Evolutionary conservation across 192 early-diverging fungal genomes (phyloP), one percentile per base, ranked within the genome.

Genomic region (Coemansia sp.): DNA sequence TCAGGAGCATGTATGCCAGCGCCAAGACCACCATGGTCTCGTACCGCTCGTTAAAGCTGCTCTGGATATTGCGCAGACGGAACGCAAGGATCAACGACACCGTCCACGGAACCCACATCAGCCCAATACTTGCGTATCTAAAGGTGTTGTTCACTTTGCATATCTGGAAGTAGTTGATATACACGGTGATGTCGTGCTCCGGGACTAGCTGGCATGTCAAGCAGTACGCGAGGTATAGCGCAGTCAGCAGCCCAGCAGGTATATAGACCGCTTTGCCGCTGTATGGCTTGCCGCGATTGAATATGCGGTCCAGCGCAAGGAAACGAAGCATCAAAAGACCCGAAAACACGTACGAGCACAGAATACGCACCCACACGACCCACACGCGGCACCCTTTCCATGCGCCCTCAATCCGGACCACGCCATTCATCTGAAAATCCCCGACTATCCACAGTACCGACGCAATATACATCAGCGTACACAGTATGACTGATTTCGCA

Each of bases 11-110:
- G 35, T 66, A 66, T 2, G 59, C 73, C 59, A 76, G 38, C 21
- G 38, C 35, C 35, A 63, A 63, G 21, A 56, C 67, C 26, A 61
- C 48, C 41, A 81, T 56, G 7, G 78, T 75, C 36, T 76, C 78
- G 56, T 39, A 49, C 34, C 72, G 72, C 61, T 81, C 78, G 51
- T 81, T 81, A 36, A 81, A 81, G 39, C 69, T 73, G 21, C 73
- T 73, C 64, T 76, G 63, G 52, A 76, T 76, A 16, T 70, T 61
- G 39, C 73, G 63, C 9, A 75, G 46, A 10, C 52, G 51, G 63
- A 60, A 56, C 5, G 60, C 67, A 21, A 62, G 51, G 11, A 69
- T 18, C 43, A 69, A 39, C 0, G 56, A 51, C 0, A 59, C 49
- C 4, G 48, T 23, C 63, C 63, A 75, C 7, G 66, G 67, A 20